A percentile compares a stretch with the other conserved stretches of the same genome.
Conservation (phyloP, 306 rosid species). For the Echinosophora koreensis region DNA sequence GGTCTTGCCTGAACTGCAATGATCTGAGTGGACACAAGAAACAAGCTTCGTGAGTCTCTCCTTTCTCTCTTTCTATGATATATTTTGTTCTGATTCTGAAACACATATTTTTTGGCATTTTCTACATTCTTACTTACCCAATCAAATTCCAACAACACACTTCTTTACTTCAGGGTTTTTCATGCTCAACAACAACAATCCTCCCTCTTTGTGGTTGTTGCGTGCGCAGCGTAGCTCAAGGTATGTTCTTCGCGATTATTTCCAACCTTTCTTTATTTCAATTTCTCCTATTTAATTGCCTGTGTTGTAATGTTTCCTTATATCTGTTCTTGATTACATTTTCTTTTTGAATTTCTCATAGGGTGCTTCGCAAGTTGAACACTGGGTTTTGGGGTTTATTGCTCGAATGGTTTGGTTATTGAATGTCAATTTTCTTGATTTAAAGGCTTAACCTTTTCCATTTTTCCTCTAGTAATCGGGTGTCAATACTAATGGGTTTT, state of each 20-base stretch:
- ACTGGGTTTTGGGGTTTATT: slow-evolving; percentile 38
- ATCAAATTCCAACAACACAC: no score
- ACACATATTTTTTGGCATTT: no score
- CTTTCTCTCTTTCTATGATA: no score
- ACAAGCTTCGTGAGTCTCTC: no score
- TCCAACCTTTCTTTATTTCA: neutral
- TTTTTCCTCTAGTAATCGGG: slow-evolving; percentile 22
- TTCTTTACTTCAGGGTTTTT: no score
- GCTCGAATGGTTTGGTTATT: neutral
- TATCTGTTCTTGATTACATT: slow-evolving; percentile 8
- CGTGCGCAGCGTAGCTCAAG: slow-evolving; percentile 47
- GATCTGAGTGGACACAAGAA: no score
- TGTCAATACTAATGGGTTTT: slow-evolving; percentile 26
- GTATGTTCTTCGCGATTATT: slow-evolving; percentile 45
- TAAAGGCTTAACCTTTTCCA: neutral
- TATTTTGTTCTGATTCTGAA: no score
- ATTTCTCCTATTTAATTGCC: slow-evolving; percentile 32
- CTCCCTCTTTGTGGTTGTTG: no score
- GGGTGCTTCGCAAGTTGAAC: neutral
- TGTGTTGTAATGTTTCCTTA: slow-evolving; percentile 36
- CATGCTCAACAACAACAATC: no score
- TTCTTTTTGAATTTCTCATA: slow-evolving; percentile 9
- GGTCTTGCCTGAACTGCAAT: no score
- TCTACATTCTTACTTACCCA: no score
- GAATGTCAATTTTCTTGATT: slow-evolving; percentile 3